Base-by-base conservation (phyloP, 208 protist genomes). In the Naegleria fowleri region DNA sequence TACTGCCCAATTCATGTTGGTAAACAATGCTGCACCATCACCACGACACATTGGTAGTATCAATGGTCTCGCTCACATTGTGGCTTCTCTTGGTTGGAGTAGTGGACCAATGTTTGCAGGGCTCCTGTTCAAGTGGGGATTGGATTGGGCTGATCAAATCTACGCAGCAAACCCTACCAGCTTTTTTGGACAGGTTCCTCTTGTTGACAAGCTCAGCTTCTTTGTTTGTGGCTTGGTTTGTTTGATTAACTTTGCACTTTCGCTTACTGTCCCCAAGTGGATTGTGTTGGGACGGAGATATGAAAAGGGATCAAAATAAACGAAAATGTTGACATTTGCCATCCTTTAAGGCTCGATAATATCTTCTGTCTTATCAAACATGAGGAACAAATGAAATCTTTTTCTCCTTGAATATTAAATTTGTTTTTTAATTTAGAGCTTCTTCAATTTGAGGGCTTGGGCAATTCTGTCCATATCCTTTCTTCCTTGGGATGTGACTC, bases 381-480 rank as follows among this genome's bases (percentile, higher is more conserved):
- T n/a, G n/a, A n/a, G n/a, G n/a, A n/a, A n/a, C n/a, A n/a, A n/a
- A n/a, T n/a, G n/a, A n/a, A n/a, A n/a, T n/a, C n/a, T n/a, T n/a
- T n/a, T n/a, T n/a, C n/a, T n/a, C n/a, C n/a, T n/a, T 48, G 43
- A 48, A 48, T 48, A 48, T 48, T 48, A 48, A 48, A 48, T 48
- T 48, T 48, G 43, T 48, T 48, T 48, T 48, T 48, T 48, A 48
- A 48, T 48, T 48, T 48, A 48, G 43, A 48, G 43, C 55, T 67
- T 67, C 55, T 67, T 67, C 16, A 79, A 36, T 33, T 79, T 29
- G 29, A 79, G 16, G 67, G 25, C 9, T 79, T 79, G 67, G 9
- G 98, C 98, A 88, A 99, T 97, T 88, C 96, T 94, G 93, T 99
- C 98, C 41, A 97, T 94, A 83, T 98, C 96, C 94, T 97, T 97